Percentiles rank a stretch among this genome's conserved stretches.
These are phyloP conservation scores for Pilobolus umbonatus DNA, from an alignment of 192 early-diverging fungal species.

Conservation along the genomic window DNA sequence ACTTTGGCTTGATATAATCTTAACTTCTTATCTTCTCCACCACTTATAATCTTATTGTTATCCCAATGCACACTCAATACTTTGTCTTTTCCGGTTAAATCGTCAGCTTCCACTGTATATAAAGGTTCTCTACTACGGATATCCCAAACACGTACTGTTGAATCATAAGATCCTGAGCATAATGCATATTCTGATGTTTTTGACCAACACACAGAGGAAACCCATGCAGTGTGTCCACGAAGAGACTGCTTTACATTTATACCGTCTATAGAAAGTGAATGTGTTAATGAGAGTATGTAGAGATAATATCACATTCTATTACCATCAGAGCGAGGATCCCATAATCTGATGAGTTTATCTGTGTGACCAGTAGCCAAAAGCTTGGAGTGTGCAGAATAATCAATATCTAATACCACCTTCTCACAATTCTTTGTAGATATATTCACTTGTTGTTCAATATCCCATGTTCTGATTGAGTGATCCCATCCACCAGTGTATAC, in stretches of 20 bases:
- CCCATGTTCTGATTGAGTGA: conserved; percentile 89
- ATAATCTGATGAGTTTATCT: conserved; percentile 77
- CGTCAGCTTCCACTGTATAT: conserved; percentile 61
- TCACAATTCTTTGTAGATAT: conserved; percentile 83
- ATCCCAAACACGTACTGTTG: conserved; percentile 89
- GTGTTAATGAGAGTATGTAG: conserved; percentile 3
- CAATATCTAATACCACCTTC: conserved; percentile 71
- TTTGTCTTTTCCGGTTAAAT: conserved; percentile 47
- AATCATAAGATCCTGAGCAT: conserved; percentile 83
- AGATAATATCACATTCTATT: conserved; percentile 11
- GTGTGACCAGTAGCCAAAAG: conserved; percentile 87
- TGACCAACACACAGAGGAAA: conserved; percentile 81
- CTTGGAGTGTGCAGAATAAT: conserved; percentile 61
- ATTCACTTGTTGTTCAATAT: conserved; percentile 73
- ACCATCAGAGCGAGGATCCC: conserved; percentile 83
- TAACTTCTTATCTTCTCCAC: conserved; percentile 72
- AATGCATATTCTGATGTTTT: conserved; percentile 68
- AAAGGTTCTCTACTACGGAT: conserved; percentile 81
- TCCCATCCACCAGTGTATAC: conserved; percentile 91
- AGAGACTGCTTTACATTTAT: conserved; percentile 74
- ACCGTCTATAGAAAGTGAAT: conserved; percentile 62
- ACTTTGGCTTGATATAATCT: conserved; percentile 46
- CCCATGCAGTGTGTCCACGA: conserved; percentile 77
- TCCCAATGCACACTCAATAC: conserved; percentile 72
- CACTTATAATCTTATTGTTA: conserved; percentile 55